Evolutionary conservation across 192 early-diverging fungal species (phyloP).

Genomic region (Backusella liffmaniae): DNA sequence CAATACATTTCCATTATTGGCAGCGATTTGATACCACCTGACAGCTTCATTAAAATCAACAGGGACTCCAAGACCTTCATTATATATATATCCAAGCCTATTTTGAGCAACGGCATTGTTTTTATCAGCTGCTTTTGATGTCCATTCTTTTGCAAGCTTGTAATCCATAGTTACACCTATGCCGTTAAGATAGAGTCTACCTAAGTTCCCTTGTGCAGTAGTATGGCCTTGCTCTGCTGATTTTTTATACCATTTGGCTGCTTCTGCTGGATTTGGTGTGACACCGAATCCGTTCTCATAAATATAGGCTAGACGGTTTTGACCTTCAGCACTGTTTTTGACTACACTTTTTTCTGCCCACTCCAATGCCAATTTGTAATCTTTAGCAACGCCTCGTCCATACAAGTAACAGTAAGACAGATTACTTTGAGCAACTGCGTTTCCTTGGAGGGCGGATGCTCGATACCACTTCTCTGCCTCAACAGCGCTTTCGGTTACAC

Average conservation of each 20-base stretch:
- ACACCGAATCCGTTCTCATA: constrained; percentile 85
- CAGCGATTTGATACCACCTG: constrained; percentile 19
- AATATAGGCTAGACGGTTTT: constrained; percentile 8
- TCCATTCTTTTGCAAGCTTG: constrained; percentile 60
- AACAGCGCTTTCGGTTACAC: constrained; percentile 20
- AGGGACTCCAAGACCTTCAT: constrained; percentile 40
- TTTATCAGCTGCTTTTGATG: constrained; percentile 62
- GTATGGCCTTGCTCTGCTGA: constrained; percentile 49
- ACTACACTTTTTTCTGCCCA: not conserved
- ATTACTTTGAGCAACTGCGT: constrained; percentile 56
- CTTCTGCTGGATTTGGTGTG: constrained; percentile 43
- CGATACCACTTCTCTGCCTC: constrained; percentile 37
- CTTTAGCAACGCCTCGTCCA: not conserved
- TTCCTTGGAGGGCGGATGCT: constrained; percentile 31
- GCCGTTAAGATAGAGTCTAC: constrained; percentile 60
- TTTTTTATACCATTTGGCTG: constrained; percentile 50
- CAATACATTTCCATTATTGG: not conserved
- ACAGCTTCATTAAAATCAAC: constrained; percentile 22
- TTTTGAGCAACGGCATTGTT: constrained; percentile 69
- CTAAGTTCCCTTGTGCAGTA: constrained; percentile 53
- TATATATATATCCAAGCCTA: constrained; percentile 47
- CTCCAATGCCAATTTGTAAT: not conserved
- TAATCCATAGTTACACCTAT: constrained; percentile 45
- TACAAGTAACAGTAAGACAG: not conserved
- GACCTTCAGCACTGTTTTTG: not conserved